phyloP scores from a whole-genome alignment of 2,329 filamentous ascomycete species.

The Eutypella sp. region DNA sequence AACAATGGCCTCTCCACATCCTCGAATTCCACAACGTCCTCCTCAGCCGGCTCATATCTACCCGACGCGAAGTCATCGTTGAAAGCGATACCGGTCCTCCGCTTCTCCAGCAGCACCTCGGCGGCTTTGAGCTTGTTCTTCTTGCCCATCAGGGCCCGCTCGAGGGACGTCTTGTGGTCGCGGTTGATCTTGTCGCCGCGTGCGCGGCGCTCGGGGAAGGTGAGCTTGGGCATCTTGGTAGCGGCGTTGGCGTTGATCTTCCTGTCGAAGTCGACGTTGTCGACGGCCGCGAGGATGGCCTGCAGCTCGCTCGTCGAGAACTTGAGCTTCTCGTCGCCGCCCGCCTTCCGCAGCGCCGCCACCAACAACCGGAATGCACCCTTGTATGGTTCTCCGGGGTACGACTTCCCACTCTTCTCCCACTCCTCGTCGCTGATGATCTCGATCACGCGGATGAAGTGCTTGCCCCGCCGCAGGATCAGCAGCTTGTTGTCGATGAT shows the following conservation, averaged over 20 bases:
- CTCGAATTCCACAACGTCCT: too few relatives aligned
- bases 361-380: conserved; percentile 42
- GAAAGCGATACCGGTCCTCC: too few relatives aligned
- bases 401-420: conserved; percentile 41
- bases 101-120: neutral
- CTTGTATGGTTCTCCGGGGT: conserved; percentile 49
- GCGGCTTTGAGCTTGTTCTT: neutral
- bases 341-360: conserved; percentile 15
- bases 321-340: conserved; percentile 3
- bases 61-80: too few relatives aligned
- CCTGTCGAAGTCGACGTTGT: conserved; percentile 10
- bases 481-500: conserved; percentile 55
- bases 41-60: too few relatives aligned
- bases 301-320: conserved; percentile 3
- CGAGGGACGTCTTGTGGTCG: neutral
- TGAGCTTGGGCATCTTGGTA: neutral
- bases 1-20: too few relatives aligned
- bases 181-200: neutral
- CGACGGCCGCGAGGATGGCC: conserved; percentile 25
- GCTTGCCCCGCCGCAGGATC: conserved; percentile 59
- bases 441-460: conserved; percentile 57
- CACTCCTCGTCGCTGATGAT: conserved; percentile 54
- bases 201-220: neutral
- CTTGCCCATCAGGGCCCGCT: neutral
- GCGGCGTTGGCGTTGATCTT: neutral